Conservation (phyloP, 371 early-diverging fungal genomes). For the Zychaea mexicana region DNA sequence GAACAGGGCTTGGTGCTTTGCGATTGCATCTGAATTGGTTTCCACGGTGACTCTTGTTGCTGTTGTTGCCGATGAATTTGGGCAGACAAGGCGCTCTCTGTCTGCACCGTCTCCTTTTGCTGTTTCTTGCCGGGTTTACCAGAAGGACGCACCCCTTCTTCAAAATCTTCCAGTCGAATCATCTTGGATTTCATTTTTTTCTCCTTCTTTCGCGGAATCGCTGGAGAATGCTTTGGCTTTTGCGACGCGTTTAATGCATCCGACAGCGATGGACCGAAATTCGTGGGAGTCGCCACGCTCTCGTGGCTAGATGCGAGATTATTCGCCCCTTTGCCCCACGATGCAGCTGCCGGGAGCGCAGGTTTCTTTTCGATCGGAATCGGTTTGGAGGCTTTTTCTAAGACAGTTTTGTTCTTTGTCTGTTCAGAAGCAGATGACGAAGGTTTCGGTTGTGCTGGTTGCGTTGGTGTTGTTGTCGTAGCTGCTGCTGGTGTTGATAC, state of each 20-base stretch:
- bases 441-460: neutral
- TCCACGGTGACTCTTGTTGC: constrained; percentile 1
- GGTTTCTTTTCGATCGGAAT: constrained; percentile 38
- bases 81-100: constrained; percentile 5
- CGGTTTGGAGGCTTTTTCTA: constrained; percentile 21
- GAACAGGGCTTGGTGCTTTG: neutral
- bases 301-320: constrained; percentile 28
- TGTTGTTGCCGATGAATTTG: neutral
- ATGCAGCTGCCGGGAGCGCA: constrained; percentile 65
- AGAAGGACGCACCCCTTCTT: constrained; percentile 32
- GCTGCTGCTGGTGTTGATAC: neutral
- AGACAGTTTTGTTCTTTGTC: neutral
- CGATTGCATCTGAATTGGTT: neutral
- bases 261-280: constrained; percentile 49
- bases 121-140: constrained; percentile 17
- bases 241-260: constrained; percentile 45
- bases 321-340: constrained; percentile 59
- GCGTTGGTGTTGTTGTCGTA: neutral
- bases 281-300: constrained; percentile 34
- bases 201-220: constrained; percentile 41
- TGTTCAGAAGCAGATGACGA: constrained; percentile 19
- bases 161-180: constrained; percentile 50
- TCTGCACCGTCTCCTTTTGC: constrained; percentile 7
- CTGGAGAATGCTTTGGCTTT: constrained; percentile 42
- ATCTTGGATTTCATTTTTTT: constrained; percentile 45